These are phyloP conservation scores for Bryum argenteum DNA, from an alignment of 225 moss, liverwort and hornwort genomes.

Conservation along the genomic window DNA sequence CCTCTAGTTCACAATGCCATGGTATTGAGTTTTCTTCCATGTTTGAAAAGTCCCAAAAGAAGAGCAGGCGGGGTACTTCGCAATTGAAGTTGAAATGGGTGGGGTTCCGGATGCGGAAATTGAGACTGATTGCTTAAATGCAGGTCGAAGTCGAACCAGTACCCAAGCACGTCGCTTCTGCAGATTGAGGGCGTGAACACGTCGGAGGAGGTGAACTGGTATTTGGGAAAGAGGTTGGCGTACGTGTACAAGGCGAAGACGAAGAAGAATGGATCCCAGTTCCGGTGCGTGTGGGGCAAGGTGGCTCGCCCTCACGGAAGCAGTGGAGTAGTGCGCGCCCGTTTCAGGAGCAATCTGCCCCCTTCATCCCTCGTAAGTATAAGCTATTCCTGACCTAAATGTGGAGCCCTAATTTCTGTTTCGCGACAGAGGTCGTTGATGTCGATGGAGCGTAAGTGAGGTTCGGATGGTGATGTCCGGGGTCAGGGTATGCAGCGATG, in stretches of 20 bases:
- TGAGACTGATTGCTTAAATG: not conserved
- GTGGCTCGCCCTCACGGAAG: slow-evolving; percentile 53
- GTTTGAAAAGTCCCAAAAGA: not conserved
- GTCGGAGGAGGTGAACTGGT: slow-evolving; percentile 89
- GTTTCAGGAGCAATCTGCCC: slow-evolving; percentile 89
- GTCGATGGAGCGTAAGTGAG: not conserved
- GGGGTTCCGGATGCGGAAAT: not conserved
- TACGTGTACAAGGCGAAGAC: slow-evolving; percentile 64
- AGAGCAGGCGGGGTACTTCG: no score
- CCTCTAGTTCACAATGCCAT: not conserved
- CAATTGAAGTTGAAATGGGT: no score
- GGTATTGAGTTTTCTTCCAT: not conserved
- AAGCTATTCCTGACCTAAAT: not conserved
- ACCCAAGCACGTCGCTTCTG: slow-evolving; percentile 82
- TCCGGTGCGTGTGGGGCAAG: slow-evolving; percentile 89
- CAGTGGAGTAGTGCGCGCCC: slow-evolving; percentile 91
- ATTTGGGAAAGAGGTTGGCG: slow-evolving; percentile 60
- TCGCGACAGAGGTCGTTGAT: no score
- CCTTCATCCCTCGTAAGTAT: slow-evolving; percentile 72
- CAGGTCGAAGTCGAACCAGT: slow-evolving; percentile 95
- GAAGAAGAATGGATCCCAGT: slow-evolving; percentile 82
- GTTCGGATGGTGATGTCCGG: not conserved
- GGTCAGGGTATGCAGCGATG: not conserved
- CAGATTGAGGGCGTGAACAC: slow-evolving; percentile 97
- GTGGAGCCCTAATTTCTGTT: no score